These are phyloP conservation scores for Candida tibetensis DNA, from an alignment of 805 yeast species.

Conservation along the genomic window DNA sequence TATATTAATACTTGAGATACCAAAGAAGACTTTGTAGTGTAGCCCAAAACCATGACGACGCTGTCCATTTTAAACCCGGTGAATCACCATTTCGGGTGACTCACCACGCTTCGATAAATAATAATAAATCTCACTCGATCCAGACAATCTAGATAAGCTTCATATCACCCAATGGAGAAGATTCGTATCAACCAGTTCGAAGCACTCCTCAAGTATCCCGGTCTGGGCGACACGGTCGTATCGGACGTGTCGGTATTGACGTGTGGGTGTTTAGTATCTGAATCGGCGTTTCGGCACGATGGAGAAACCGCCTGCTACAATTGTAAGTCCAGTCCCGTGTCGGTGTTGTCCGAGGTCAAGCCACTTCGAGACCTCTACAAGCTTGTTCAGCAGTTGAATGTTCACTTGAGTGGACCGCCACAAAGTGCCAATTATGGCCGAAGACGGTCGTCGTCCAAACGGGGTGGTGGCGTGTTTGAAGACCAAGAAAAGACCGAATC, in stretches of 20 bases:
- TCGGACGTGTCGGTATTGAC: conserved; percentile 35
- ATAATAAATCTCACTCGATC: too few relatives aligned
- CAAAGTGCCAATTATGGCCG: conserved; percentile 3
- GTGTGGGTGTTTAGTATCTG: conserved; percentile 43
- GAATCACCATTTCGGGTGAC: too few relatives aligned
- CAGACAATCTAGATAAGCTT: too few relatives aligned
- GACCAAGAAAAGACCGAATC: conserved; percentile 9
- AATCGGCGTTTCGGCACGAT: conserved; percentile 19
- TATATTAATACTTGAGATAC: too few relatives aligned
- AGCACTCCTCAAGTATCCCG: conserved; percentile 24
- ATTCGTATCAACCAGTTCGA: conserved; percentile 11
- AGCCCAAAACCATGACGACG: too few relatives aligned
- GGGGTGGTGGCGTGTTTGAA: conserved; percentile 12
- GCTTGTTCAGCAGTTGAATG: conserved; percentile 20
- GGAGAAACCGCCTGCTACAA: conserved; percentile 19
- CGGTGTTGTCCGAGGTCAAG: conserved; percentile 24
- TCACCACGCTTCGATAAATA: too few relatives aligned
- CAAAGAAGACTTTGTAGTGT: too few relatives aligned
- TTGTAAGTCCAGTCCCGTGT: conserved; percentile 20
- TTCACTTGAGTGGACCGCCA: conserved; percentile 6
- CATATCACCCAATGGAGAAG: too few relatives aligned
- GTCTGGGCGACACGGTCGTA: conserved; percentile 16
- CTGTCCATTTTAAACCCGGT: too few relatives aligned
- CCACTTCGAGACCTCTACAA: conserved; percentile 35
- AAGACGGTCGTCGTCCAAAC: conserved; percentile 22